Percentiles rank a stretch among this genome's conserved stretches.
These are phyloP conservation scores for Termitomyces sp. DNA, from an alignment of 768 basidiomycete species.

Conservation along the genomic window DNA sequence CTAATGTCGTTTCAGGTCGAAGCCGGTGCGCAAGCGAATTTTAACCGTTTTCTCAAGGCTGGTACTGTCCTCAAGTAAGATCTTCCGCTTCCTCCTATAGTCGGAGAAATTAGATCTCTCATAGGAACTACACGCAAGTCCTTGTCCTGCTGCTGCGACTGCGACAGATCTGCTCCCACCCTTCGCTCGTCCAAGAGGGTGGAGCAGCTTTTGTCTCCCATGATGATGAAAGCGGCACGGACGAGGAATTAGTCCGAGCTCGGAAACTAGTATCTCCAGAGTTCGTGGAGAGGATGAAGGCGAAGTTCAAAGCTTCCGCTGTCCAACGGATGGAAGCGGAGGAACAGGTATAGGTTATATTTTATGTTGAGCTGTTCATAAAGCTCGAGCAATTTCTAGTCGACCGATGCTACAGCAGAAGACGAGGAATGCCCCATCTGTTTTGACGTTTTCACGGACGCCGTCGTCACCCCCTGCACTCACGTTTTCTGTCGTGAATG, in stretches of 20 bases:
- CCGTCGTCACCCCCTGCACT: constrained; percentile 56
- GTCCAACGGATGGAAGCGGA: constrained; percentile 50
- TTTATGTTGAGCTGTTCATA: not conserved
- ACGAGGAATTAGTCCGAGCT: constrained; percentile 46
- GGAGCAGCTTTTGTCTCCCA: constrained; percentile 43
- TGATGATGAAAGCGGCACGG: constrained; percentile 28
- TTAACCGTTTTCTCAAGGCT: constrained; percentile 59
- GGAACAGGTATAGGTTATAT: constrained; percentile 39
- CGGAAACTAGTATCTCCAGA: constrained; percentile 39
- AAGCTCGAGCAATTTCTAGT: constrained; percentile 29
- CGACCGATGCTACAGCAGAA: constrained; percentile 43
- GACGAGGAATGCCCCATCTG: constrained; percentile 70
- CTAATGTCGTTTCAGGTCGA: constrained; percentile 40
- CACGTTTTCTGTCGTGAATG: constrained; percentile 68
- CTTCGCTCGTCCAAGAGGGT: constrained; percentile 61
- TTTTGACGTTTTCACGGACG: constrained; percentile 52
- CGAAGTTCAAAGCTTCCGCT: constrained; percentile 40
- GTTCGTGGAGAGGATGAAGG: constrained; percentile 51
- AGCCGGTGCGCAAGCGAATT: constrained; percentile 51
- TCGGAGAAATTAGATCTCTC: not conserved
- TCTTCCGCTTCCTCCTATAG: not conserved
- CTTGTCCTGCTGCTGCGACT: constrained; percentile 51
- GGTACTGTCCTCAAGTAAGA: constrained; percentile 69
- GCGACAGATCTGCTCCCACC: constrained; percentile 69
- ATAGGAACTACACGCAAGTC: constrained; percentile 57